Evolutionary conservation across 345 rosid species (phyloP).

Genomic region (Turritis glabra): DNA sequence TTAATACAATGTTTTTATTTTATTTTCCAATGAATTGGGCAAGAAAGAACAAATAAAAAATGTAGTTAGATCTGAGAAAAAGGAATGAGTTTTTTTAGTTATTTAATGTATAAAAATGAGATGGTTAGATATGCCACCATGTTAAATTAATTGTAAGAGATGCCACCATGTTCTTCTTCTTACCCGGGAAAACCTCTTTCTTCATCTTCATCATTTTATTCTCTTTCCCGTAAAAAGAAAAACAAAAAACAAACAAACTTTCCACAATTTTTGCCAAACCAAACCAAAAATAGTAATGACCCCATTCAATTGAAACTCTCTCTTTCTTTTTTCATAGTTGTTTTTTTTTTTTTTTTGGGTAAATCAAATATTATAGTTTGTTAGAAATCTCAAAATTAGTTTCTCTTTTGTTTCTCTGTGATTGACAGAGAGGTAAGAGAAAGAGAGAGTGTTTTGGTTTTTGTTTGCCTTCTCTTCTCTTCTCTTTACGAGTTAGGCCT

Average conservation of each 20-base stretch:
- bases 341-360: background rate
- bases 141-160: slow-evolving; percentile 20
- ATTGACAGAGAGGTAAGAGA: slow-evolving; percentile 34
- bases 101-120: background rate
- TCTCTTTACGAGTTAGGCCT: slow-evolving; percentile 28
- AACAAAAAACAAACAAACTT: slow-evolving; percentile 20
- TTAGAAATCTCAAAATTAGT: slow-evolving; percentile 24
- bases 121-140: background rate
- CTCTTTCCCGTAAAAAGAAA: slow-evolving; percentile 3
- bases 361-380: slow-evolving; percentile 11
- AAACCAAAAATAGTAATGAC: slow-evolving; percentile 30
- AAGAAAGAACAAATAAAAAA: background rate
- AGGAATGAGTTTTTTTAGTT: background rate
- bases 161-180: slow-evolving; percentile 25
- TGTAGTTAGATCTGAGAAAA: slow-evolving; percentile 25
- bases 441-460: slow-evolving; percentile 12
- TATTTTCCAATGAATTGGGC: background rate
- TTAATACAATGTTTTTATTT: background rate
- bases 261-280: slow-evolving; percentile 13
- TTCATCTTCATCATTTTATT: background rate
- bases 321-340: background rate
- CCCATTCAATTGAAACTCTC: slow-evolving; percentile 1
- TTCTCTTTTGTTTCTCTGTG: slow-evolving; percentile 22
- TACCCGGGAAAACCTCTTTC: slow-evolving; percentile 35
- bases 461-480: slow-evolving; percentile 22